These are phyloP conservation scores for Gracilaria gracilis DNA, from an alignment of 23 red algal species.

Conservation along the genomic window DNA sequence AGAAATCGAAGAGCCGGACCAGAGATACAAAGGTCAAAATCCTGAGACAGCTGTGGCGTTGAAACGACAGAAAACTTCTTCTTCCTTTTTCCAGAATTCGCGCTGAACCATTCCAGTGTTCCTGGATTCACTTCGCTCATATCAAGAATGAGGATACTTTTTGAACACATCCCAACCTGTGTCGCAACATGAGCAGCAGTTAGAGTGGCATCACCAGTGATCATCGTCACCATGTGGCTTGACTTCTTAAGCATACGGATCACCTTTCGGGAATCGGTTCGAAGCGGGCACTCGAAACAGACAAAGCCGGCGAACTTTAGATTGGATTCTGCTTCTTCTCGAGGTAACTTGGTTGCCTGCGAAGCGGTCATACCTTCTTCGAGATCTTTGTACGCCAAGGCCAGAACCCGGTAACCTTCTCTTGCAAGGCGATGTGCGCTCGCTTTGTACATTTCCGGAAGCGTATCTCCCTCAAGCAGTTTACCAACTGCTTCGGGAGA, in stretches of 20 bases:
- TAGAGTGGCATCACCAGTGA: conserved; percentile 94
- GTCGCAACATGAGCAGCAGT: conserved; percentile 94
- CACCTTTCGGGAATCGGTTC: conserved; percentile 87
- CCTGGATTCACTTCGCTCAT: conserved; percentile 48
- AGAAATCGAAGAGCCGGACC: conserved; percentile 78
- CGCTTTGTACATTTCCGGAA: conserved; percentile 78
- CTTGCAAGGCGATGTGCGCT: conserved; percentile 80
- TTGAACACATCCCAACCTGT: conserved; percentile 83
- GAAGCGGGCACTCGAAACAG: conserved; percentile 90
- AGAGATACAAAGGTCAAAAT: conserved; percentile 90
- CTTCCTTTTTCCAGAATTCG: conserved; percentile 71
- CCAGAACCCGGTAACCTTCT: conserved; percentile 90
- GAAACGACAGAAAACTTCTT: conserved; percentile 48
- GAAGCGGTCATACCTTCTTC: conserved; percentile 50
- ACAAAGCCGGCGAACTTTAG: conserved; percentile 94
- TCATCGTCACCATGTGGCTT: conserved; percentile 86
- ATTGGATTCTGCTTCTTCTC: conserved; percentile 80
- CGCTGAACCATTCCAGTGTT: conserved; percentile 86
- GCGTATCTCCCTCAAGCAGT: conserved; percentile 60
- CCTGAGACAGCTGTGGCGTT: conserved; percentile 49
- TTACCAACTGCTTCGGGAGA: conserved; percentile 89
- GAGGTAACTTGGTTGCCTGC: conserved; percentile 43
- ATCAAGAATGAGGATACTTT: conserved; percentile 80
- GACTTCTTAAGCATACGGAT: conserved; percentile 77
- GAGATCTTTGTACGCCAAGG: conserved; percentile 83